phyloP scores from a whole-genome alignment of 495 filamentous ascomycete species.

The Penicillium chermesinum region DNA sequence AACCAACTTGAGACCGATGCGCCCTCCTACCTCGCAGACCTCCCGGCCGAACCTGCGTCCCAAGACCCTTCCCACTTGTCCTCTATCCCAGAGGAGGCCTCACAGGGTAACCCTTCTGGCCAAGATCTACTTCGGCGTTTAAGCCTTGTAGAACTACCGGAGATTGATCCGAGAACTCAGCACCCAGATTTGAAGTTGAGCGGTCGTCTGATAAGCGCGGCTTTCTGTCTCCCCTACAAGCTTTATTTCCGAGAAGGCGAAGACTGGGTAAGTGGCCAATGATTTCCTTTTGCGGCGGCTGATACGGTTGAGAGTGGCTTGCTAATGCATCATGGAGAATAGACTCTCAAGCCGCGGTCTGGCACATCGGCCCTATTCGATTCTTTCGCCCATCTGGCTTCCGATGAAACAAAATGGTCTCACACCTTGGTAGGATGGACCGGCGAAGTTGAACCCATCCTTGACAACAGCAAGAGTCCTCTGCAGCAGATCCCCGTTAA shows the following conservation, averaged over 20 bases:
- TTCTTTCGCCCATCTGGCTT: conserved; percentile 77
- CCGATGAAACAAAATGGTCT: conserved; percentile 69
- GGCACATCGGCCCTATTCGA: conserved; percentile 88
- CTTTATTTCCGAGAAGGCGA: conserved; percentile 59
- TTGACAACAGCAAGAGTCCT: conserved; percentile 31
- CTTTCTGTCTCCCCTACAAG: conserved; percentile 78
- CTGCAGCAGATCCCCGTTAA: conserved; percentile 33
- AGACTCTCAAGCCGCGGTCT: conserved; percentile 59
- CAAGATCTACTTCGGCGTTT: conserved; percentile 60
- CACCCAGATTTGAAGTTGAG: conserved; percentile 68
- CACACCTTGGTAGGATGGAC: conserved; percentile 91
- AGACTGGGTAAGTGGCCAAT: conserved; percentile 79
- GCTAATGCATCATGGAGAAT: too few species aligned
- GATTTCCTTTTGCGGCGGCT: conserved; percentile 8
- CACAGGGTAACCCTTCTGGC: conserved; percentile 45
- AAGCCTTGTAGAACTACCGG: conserved; percentile 50
- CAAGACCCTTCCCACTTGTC: conserved; percentile 14
- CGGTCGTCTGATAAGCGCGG: conserved; percentile 80
- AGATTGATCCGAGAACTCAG: conserved; percentile 54
- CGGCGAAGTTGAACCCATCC: conserved; percentile 66
- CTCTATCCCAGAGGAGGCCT: conserved; percentile 39
- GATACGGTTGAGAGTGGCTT: too few species aligned
- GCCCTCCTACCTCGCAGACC: conserved; percentile 28
- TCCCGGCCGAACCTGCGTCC: conserved; percentile 21
- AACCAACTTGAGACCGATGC: conserved; percentile 14